These are phyloP conservation scores for Fagus sylvatica DNA, from an alignment of 306 rosid species.

Conservation along the genomic window DNA sequence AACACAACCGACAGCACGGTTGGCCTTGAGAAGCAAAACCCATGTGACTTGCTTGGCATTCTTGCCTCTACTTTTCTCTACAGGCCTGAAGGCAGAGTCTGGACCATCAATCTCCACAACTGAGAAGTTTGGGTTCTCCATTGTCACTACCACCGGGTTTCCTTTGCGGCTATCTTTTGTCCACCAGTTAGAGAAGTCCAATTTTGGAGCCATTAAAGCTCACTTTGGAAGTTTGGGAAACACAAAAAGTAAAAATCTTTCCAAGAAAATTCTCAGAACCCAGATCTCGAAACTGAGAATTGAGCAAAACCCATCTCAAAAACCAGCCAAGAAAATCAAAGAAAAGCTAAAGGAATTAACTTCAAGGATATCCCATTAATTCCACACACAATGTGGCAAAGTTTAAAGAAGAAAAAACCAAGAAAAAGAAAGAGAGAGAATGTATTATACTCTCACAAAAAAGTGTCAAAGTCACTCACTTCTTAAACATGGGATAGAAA, in stretches of 20 bases:
- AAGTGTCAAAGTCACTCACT: constrained; percentile 31
- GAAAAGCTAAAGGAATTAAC: constrained; percentile 33
- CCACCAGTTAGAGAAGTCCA: constrained; percentile 76
- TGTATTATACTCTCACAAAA: constrained; percentile 27
- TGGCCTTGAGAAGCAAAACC: constrained; percentile 92
- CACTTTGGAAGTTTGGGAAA: background rate
- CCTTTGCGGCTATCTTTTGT: constrained; percentile 56
- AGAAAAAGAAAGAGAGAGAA: constrained; percentile 19
- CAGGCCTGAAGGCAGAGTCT: constrained; percentile 79
- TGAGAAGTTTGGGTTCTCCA: constrained; percentile 86
- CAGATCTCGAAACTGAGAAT: constrained; percentile 59
- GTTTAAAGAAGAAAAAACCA: constrained; percentile 17
- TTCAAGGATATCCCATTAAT: constrained; percentile 34
- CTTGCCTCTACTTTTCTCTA: constrained; percentile 74
- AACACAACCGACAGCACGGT: constrained; percentile 71
- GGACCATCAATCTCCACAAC: constrained; percentile 83
- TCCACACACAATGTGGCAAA: constrained; percentile 39
- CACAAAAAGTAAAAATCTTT: constrained; percentile 18
- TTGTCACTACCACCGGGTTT: constrained; percentile 84
- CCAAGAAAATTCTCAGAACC: constrained; percentile 21
- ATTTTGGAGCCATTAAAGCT: constrained; percentile 68
- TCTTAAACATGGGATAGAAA: constrained; percentile 41
- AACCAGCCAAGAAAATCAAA: constrained; percentile 11
- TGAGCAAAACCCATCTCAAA: constrained; percentile 35
- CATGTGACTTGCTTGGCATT: constrained; percentile 88